Percentiles rank a stretch among this genome's conserved stretches.
These are phyloP conservation scores for Lolium perenne DNA, from an alignment of 176 grass and related monocot species.

Conservation along the genomic window DNA sequence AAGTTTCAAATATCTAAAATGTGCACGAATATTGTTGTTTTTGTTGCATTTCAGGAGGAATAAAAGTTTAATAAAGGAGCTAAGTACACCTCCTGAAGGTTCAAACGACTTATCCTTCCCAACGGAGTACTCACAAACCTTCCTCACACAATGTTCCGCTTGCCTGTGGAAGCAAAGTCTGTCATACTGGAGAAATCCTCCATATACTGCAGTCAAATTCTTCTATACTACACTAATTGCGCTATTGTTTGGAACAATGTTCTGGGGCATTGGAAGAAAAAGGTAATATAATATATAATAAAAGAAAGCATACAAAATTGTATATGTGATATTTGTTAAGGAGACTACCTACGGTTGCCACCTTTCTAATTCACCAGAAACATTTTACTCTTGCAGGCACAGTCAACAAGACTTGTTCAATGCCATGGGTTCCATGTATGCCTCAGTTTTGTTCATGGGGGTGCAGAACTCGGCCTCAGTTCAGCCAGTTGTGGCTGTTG, in stretches of 20 bases:
- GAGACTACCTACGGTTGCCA: neutral
- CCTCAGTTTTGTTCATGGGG: slow-evolving; percentile 78
- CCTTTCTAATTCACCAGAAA: slow-evolving; percentile 5
- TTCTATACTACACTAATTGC: slow-evolving; percentile 78
- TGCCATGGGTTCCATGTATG: slow-evolving; percentile 93
- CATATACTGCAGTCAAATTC: slow-evolving; percentile 81
- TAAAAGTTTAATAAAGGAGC: slow-evolving; percentile 63
- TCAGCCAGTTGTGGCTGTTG: slow-evolving; percentile 76
- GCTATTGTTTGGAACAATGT: slow-evolving; percentile 84
- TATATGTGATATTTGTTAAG: neutral
- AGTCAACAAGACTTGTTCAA: slow-evolving; percentile 79
- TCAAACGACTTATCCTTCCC: slow-evolving; percentile 80
- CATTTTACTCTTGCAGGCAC: slow-evolving; percentile 52
- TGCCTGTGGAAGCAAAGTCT: slow-evolving; percentile 88
- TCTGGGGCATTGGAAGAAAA: slow-evolving; percentile 77
- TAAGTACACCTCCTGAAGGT: slow-evolving; percentile 60
- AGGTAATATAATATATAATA: slow-evolving; percentile 50
- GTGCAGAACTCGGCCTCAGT: slow-evolving; percentile 67
- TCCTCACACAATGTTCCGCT: slow-evolving; percentile 72
- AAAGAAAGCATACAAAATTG: slow-evolving; percentile 6
- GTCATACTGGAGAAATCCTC: slow-evolving; percentile 96
- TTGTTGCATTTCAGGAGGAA: slow-evolving; percentile 58
- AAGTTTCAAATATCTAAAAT: slow-evolving; percentile 31
- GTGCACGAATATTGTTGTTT: slow-evolving; percentile 10
- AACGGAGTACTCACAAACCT: slow-evolving; percentile 67